phyloP scores from a whole-genome alignment of 371 early-diverging fungal genomes.

The Rhizopus microsporus region DNA sequence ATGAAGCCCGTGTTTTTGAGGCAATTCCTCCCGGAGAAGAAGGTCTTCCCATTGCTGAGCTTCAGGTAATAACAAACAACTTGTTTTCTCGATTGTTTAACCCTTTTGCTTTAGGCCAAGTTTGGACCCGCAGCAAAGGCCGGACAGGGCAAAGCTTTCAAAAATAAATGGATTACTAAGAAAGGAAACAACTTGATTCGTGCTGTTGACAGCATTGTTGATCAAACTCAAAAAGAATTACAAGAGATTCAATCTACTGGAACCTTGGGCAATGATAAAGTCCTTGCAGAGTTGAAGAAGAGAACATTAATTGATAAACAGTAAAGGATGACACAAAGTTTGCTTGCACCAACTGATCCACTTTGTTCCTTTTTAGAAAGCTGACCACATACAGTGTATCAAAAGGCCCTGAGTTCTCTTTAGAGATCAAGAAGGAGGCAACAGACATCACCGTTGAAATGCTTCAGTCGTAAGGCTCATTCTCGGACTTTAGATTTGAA shows the following conservation, averaged over 20 bases:
- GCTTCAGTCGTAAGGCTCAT: constrained; percentile 66
- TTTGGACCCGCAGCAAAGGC: constrained; percentile 83
- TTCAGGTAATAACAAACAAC: constrained; percentile 55
- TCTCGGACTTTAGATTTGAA: background rate
- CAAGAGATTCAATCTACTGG: constrained; percentile 65
- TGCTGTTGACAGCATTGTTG: constrained; percentile 76
- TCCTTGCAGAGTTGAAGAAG: constrained; percentile 84
- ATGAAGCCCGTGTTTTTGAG: constrained; percentile 92
- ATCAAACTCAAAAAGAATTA: constrained; percentile 83
- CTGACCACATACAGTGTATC: constrained; percentile 78
- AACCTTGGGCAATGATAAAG: constrained; percentile 63
- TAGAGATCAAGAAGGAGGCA: constrained; percentile 81
- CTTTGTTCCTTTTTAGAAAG: constrained; percentile 61
- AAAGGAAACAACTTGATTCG: constrained; percentile 71
- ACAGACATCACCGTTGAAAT: constrained; percentile 97
- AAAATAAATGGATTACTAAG: constrained; percentile 96
- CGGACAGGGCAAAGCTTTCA: constrained; percentile 94
- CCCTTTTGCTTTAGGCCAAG: constrained; percentile 25
- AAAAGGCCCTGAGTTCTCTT: constrained; percentile 91
- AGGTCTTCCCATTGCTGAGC: constrained; percentile 81
- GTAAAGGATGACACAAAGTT: constrained; percentile 37
- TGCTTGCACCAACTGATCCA: background rate
- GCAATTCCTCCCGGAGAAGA: constrained; percentile 83
- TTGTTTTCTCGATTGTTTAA: background rate
- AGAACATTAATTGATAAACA: constrained; percentile 82